phyloP scores from a whole-genome alignment of 257 asterid species.

The Plantago elongata region DNA sequence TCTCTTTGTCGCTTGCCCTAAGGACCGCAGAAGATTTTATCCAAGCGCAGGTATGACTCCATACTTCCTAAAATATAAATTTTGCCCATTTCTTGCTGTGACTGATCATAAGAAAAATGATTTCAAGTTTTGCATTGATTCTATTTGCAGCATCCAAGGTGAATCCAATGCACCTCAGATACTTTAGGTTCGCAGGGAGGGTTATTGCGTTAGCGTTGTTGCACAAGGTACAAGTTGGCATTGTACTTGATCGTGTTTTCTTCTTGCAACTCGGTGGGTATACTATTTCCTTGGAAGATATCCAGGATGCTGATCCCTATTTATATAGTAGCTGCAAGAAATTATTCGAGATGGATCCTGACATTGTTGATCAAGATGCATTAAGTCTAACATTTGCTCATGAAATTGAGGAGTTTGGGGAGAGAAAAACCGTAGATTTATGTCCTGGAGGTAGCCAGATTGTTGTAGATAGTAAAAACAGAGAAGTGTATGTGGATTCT shows the following conservation, averaged over 20 bases:
- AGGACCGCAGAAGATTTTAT: constrained; percentile 79
- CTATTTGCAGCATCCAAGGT: constrained; percentile 77
- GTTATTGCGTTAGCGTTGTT: constrained; percentile 84
- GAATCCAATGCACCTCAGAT: constrained; percentile 80
- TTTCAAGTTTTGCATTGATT: constrained; percentile 17
- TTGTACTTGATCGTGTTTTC: constrained; percentile 82
- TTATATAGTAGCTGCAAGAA: constrained; percentile 83
- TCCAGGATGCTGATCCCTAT: constrained; percentile 74
- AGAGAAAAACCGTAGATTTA: constrained; percentile 65
- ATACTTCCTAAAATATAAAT: background rate
- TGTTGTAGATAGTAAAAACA: constrained; percentile 64
- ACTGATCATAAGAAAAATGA: constrained; percentile 17
- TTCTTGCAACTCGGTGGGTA: constrained; percentile 63
- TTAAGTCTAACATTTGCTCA: constrained; percentile 72
- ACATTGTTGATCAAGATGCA: constrained; percentile 68
- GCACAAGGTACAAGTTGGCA: constrained; percentile 85
- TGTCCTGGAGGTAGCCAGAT: constrained; percentile 51
- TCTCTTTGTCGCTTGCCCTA: constrained; percentile 80
- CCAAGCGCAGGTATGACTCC: constrained; percentile 76
- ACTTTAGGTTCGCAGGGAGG: constrained; percentile 76
- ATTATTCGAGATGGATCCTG: constrained; percentile 82
- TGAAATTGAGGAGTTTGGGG: constrained; percentile 79
- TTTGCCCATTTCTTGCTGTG: constrained; percentile 6
- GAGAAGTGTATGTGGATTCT: constrained; percentile 60
- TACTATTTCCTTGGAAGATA: constrained; percentile 63